A percentile compares a stretch with the other conserved stretches of the same genome.
phyloP scores from a whole-genome alignment of 768 basidiomycete species.

The Lentinula guzmanii region DNA sequence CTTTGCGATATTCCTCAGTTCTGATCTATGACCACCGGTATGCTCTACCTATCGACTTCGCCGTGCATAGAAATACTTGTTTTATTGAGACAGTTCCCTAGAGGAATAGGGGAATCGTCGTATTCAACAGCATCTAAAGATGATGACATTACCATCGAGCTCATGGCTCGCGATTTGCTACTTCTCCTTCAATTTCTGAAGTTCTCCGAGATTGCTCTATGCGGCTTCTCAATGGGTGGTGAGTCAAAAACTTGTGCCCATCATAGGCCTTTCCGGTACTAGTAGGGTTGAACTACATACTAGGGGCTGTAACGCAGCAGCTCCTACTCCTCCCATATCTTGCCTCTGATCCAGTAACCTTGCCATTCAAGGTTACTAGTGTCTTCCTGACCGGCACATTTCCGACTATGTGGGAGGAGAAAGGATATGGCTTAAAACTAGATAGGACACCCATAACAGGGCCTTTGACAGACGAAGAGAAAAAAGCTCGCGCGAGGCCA shows the following conservation, averaged over 20 bases:
- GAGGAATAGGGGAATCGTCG: conserved; percentile 42
- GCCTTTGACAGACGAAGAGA: conserved; percentile 22
- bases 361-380: conserved; percentile 36
- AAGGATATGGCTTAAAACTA: conserved; percentile 19
- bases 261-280: not conserved
- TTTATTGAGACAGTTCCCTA: conserved; percentile 6
- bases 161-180: conserved; percentile 38
- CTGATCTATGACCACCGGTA: conserved; percentile 38
- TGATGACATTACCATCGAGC: conserved; percentile 36
- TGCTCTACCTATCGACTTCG: not conserved
- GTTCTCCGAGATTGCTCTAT: conserved; percentile 37
- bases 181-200: conserved; percentile 28
- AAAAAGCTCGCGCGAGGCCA: conserved; percentile 21
- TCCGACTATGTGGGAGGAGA: conserved; percentile 12
- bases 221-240: conserved; percentile 53
- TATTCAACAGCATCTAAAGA: conserved; percentile 18
- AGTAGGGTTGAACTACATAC: not conserved
- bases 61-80: no score
- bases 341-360: conserved; percentile 21
- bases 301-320: conserved; percentile 39
- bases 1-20: conserved; percentile 19
- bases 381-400: conserved; percentile 32
- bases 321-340: conserved; percentile 37
- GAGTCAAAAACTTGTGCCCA: conserved; percentile 5
- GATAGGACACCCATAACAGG: conserved; percentile 9